Evolutionary conservation across 495 filamentous ascomycete genomes (phyloP).

Genomic region (Corynascus novoguineensis): DNA sequence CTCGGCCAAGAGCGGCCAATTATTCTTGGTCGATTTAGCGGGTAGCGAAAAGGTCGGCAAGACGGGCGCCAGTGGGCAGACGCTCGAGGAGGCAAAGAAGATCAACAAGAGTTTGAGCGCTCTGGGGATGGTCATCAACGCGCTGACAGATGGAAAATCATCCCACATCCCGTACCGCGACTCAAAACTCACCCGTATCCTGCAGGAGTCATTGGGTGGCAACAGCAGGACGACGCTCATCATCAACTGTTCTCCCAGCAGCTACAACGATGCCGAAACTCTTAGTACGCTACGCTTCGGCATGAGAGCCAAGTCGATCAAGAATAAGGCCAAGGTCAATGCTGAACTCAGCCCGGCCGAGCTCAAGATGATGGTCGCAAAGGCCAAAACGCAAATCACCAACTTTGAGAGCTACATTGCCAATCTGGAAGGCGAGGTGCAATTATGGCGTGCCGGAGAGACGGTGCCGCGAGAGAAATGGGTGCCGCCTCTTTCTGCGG

Average conservation of each 20-base stretch:
- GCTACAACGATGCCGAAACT: slow-evolving; percentile 96
- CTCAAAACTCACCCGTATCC: slow-evolving; percentile 93
- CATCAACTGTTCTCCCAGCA: slow-evolving; percentile 96
- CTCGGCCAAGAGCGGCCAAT: slow-evolving; percentile 90
- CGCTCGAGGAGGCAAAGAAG: slow-evolving; percentile 97
- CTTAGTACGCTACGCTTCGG: slow-evolving; percentile 90
- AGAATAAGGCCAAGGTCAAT: slow-evolving; percentile 99
- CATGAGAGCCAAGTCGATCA: slow-evolving; percentile 95
- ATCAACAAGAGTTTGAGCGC: slow-evolving; percentile 99
- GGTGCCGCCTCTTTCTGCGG: slow-evolving; percentile 54
- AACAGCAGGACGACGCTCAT: slow-evolving; percentile 96
- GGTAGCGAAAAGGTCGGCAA: slow-evolving; percentile 98
- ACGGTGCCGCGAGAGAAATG: slow-evolving; percentile 76
- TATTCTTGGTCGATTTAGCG: slow-evolving; percentile 95
- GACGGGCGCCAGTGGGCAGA: slow-evolving; percentile 95
- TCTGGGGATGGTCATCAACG: slow-evolving; percentile 97
- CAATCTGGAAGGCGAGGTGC: slow-evolving; percentile 79
- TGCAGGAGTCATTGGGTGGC: slow-evolving; percentile 94
- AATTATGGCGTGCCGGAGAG: slow-evolving; percentile 81
- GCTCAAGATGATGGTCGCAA: slow-evolving; percentile 84
- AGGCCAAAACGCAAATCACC: slow-evolving; percentile 82
- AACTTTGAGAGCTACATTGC: slow-evolving; percentile 82
- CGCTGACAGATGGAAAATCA: slow-evolving; percentile 97
- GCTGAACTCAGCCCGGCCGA: slow-evolving; percentile 93
- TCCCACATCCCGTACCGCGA: slow-evolving; percentile 94